A percentile compares a stretch with the other conserved stretches of the same genome.
Evolutionary conservation across 139 green algal species (phyloP).

Genomic region (Coelastrella sp.): DNA sequence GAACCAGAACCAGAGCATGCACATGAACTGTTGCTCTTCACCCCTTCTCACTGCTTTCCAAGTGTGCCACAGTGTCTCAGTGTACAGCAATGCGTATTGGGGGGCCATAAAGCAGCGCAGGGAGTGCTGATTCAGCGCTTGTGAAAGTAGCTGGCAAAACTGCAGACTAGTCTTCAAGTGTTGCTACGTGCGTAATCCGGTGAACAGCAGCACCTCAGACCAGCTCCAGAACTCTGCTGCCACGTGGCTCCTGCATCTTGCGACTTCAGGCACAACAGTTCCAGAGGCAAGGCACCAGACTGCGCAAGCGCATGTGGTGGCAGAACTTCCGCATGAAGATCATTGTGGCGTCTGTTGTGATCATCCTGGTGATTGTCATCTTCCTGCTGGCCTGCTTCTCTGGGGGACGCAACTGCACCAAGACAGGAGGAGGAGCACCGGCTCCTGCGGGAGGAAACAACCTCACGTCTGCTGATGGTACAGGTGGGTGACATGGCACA

Average conservation of each 20-base stretch:
- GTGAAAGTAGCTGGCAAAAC: too few relatives aligned
- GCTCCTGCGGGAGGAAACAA: neutral
- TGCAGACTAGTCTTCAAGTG: neutral
- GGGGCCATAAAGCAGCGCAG: too few relatives aligned
- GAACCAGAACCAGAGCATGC: neutral
- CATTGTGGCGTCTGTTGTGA: slow-evolving; percentile 41
- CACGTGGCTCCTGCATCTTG: neutral
- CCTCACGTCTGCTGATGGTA: neutral
- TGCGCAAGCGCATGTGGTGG: slow-evolving; percentile 89
- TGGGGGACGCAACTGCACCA: slow-evolving; percentile 37
- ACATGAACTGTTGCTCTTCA: neutral
- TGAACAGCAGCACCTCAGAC: neutral
- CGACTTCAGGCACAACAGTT: slow-evolving; percentile 63
- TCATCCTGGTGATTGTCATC: slow-evolving; percentile 69
- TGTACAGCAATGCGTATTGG: too few relatives aligned
- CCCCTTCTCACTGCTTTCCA: too few relatives aligned
- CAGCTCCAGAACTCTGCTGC: neutral
- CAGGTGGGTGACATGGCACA: neutral
- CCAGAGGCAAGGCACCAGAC: slow-evolving; percentile 68
- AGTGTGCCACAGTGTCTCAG: too few relatives aligned
- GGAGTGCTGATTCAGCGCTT: too few relatives aligned
- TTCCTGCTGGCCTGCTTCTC: slow-evolving; percentile 74
- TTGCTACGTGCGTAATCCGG: neutral
- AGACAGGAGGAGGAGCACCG: neutral
- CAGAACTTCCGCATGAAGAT: slow-evolving; percentile 81